phyloP scores from a whole-genome alignment of 805 yeast genomes.

The Saccharomycopsis fibuligera region DNA sequence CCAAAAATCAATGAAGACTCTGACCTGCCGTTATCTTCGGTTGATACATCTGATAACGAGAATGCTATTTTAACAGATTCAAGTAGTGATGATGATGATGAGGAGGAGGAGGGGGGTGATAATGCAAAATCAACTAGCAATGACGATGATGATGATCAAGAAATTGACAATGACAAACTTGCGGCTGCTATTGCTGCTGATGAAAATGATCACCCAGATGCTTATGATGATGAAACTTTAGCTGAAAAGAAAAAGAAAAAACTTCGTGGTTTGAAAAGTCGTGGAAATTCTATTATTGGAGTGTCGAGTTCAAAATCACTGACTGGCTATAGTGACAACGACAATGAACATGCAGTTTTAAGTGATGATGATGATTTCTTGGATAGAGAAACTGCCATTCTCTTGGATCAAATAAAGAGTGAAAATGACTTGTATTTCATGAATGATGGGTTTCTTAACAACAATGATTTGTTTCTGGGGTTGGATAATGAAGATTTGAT shows the following conservation, averaged over 20 bases:
- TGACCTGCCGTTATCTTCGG: constrained; percentile 24
- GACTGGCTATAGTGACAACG: constrained; percentile 2
- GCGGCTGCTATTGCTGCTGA: constrained; percentile 29
- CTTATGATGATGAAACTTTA: constrained; percentile 21
- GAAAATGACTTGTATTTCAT: constrained; percentile 9
- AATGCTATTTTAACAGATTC: constrained; percentile 25
- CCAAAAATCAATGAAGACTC: constrained; percentile 33
- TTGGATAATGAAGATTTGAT: background rate
- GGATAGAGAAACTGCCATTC: constrained; percentile 15
- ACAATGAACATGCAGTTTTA: constrained; percentile 6
- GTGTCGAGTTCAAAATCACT: too few species aligned
- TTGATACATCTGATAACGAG: constrained; percentile 13
- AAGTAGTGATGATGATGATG: constrained; percentile 34
- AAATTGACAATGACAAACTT: constrained; percentile 32
- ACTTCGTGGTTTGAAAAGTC: background rate
- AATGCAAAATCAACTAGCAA: constrained; percentile 25
- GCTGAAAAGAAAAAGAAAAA: constrained; percentile 17
- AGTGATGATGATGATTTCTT: constrained; percentile 25
- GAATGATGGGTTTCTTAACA: constrained; percentile 3
- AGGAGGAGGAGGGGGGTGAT: constrained; percentile 34
- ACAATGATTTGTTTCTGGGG: constrained; percentile 4
- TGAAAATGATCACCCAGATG: constrained; percentile 19
- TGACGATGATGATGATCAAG: constrained; percentile 25
- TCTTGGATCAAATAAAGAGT: constrained; percentile 15
- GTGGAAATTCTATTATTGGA: background rate